These are phyloP conservation scores for Trichoderma koningiopsis DNA, from an alignment of 2,329 filamentous ascomycete genomes.

Conservation along the genomic window DNA sequence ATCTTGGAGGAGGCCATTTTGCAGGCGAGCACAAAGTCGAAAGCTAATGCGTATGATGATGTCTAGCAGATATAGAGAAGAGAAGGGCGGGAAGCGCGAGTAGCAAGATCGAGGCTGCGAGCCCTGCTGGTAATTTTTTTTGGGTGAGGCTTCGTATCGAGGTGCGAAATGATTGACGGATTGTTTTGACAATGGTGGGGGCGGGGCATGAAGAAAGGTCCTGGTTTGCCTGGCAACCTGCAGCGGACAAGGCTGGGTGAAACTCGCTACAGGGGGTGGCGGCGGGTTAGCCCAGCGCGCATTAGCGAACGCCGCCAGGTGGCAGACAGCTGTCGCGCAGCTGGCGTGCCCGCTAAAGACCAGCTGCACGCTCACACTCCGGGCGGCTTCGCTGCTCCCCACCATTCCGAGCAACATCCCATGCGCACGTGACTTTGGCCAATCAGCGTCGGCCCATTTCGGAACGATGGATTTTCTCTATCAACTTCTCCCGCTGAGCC, in stretches of 20 bases:
- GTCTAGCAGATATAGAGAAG: not conserved
- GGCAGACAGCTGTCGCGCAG: conserved; percentile 4
- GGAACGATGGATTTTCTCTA: conserved; percentile 49
- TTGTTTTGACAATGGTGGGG: conserved; percentile 34
- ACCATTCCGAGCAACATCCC: conserved; percentile 23
- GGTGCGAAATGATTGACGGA: conserved; percentile 15
- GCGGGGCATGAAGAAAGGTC: conserved; percentile 32
- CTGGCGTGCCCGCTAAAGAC: not conserved
- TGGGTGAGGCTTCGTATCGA: conserved; percentile 13
- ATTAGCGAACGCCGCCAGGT: not conserved
- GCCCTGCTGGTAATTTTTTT: conserved; percentile 13
- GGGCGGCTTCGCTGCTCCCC: not conserved
- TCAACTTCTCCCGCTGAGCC: conserved; percentile 44
- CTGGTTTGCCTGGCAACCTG: conserved; percentile 30
- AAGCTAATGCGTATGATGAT: conserved; percentile 10
- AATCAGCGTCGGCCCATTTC: conserved; percentile 49
- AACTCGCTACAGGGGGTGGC: not conserved
- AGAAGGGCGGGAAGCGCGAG: not conserved
- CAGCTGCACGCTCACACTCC: not conserved
- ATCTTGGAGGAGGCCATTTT: conserved; percentile 46
- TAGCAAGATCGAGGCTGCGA: conserved; percentile 19
- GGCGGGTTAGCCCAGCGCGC: not conserved
- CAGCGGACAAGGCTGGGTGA: conserved; percentile 1
- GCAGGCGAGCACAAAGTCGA: conserved; percentile 22
- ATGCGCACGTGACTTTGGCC: conserved; percentile 41